Conservation (phyloP, 1,284 basidiomycete species). For the Ustilago nuda region DNA sequence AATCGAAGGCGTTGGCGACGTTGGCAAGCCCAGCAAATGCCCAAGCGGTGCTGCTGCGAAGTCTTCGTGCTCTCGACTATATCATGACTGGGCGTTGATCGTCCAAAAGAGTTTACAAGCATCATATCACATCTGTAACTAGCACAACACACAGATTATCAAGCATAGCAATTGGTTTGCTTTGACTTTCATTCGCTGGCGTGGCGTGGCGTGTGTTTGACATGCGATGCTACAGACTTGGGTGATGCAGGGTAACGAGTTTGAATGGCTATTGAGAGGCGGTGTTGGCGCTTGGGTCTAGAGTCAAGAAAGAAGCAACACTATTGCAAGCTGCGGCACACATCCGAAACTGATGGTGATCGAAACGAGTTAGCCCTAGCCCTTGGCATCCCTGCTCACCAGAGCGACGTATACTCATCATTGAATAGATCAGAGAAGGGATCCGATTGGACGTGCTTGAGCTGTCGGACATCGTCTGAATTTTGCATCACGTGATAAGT, state of each 20-base stretch:
- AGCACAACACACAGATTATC: not conserved
- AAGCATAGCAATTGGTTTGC: not conserved
- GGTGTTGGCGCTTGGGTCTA: slow-evolving; percentile 1
- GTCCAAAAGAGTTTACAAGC: not conserved
- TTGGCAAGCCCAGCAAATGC: slow-evolving; percentile 65
- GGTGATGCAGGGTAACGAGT: not conserved
- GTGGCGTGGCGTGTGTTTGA: not conserved
- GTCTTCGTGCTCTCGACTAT: slow-evolving; percentile 66
- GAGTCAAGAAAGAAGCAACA: not conserved
- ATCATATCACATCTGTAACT: slow-evolving; percentile 12
- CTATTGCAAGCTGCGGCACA: not conserved
- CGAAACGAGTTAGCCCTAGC: not conserved
- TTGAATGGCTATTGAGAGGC: not conserved
- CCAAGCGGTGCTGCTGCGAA: slow-evolving; percentile 65
- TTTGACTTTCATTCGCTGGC: slow-evolving; percentile 3
- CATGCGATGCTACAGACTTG: not conserved
- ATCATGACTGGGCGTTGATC: slow-evolving; percentile 53
- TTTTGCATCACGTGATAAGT: not conserved
- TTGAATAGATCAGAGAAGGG: not conserved
- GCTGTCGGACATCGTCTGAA: not conserved
- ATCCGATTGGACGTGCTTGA: not conserved
- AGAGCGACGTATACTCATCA: no score
- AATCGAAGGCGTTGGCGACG: slow-evolving; percentile 60
- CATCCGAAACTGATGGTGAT: not conserved
- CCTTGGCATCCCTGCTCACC: no score